A percentile compares a stretch with the other conserved stretches of the same genome.
Evolutionary conservation across 176 grass and related monocot genomes (phyloP).

Genomic region (Cocos nucifera): DNA sequence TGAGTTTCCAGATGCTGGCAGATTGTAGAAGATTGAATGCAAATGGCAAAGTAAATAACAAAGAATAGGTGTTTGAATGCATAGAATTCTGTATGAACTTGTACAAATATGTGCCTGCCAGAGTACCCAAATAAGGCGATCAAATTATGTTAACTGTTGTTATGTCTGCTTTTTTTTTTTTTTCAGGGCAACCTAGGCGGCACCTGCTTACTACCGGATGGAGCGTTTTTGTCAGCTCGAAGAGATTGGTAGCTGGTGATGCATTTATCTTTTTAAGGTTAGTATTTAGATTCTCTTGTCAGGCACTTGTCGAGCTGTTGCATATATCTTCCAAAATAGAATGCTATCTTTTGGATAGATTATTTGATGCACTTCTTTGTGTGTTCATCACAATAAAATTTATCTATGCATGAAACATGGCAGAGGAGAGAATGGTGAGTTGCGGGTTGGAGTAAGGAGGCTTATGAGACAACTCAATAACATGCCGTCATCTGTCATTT

Average conservation of each 20-base stretch:
- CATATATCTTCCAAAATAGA: not conserved
- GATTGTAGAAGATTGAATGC: no score
- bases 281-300: not conserved
- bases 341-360: no score
- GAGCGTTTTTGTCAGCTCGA: constrained; percentile 95
- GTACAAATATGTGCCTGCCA: no score
- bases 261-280: constrained; percentile 98
- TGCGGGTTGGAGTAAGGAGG: constrained; percentile 85
- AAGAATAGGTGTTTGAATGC: no score
- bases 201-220: constrained; percentile 97
- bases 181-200: constrained; percentile 82
- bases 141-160: no score
- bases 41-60: no score
- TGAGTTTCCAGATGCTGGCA: no score
- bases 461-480: constrained; percentile 77
- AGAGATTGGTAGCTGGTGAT: constrained; percentile 83
- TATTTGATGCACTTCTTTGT: no score
- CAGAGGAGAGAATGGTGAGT: constrained; percentile 80
- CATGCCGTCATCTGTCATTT: constrained; percentile 95
- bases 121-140: no score
- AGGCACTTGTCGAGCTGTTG: no score
- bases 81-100: no score
- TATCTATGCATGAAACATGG: not conserved
- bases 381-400: no score
- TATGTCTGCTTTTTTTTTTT: not conserved